Base-by-base conservation (phyloP, 495 filamentous ascomycete species). In the Bacidia rubella region DNA sequence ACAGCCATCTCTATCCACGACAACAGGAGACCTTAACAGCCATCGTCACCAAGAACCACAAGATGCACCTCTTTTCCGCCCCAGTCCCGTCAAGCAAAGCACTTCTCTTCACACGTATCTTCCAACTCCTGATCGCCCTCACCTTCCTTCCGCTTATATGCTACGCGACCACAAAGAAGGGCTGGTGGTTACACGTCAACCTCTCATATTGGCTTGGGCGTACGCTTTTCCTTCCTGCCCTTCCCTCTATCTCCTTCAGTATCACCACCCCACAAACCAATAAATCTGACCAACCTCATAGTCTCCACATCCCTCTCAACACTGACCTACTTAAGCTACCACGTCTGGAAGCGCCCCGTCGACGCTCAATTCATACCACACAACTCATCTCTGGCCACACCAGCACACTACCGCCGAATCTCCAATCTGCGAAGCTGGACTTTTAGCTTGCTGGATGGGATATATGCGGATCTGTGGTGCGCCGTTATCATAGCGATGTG, bases 141-240 rank as follows among this genome's bases (percentile, higher is more conserved):
- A 25, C 51, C 38, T 53, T 49, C 48, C 45, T 59, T 2, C 12
- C 54, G 38, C 49, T 56, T 15, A 3, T 56, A 15, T 44, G 24
- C 46, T 59, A 51, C 20, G 21, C 38, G 0, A 39, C 22, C 27
- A 23, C 49, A 9, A 43, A 54, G 17, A 55, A 46, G 35, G 57
- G 57, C 23, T 59, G 54, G 47, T 55, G 56, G 56, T 47, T 50
- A 24, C 54, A 47, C 22, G 27, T 58, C 10, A 25, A 21, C 2
- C 41, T 27, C 5, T 41, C 56, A 15, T 49, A 55, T 17, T 47
- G 17, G 26, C 35, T 58, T 17, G 56, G 56, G 23, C 32, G 52
- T 58, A 38, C 12, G 56, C 42, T 12, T 19, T 4, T 12, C 2
- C 29, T 26, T 24, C 15, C 19, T 17, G 24, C 17, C 47, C 44